These are phyloP conservation scores for Chalara sp. DNA, from an alignment of 2,329 filamentous ascomycete genomes.

Conservation along the genomic window DNA sequence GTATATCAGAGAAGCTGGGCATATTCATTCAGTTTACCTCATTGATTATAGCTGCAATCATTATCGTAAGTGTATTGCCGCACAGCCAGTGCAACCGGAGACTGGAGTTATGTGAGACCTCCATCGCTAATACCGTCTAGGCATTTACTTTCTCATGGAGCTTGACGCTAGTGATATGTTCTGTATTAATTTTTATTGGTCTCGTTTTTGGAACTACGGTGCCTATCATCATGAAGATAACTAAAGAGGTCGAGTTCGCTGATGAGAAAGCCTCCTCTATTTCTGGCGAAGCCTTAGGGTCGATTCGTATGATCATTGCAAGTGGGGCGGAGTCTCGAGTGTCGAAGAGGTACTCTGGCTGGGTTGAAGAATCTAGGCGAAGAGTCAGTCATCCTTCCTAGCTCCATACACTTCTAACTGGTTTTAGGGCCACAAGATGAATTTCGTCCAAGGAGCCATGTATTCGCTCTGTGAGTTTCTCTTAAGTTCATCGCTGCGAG, in stretches of 20 bases:
- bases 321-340: conserved; percentile 54
- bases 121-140: no score
- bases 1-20: conserved; percentile 59
- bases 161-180: conserved; percentile 51
- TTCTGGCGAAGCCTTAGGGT: conserved; percentile 53
- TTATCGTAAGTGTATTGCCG: no score
- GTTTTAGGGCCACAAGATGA: conserved; percentile 40
- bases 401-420: neutral
- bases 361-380: conserved; percentile 46
- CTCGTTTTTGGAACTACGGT: conserved; percentile 41
- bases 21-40: conserved; percentile 47
- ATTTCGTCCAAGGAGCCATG: conserved; percentile 45
- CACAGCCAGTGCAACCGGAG: no score
- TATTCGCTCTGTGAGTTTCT: conserved; percentile 35
- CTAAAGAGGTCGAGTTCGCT: conserved; percentile 38
- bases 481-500: no score
- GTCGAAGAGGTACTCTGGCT: conserved; percentile 44
- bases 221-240: conserved; percentile 48
- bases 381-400: conserved; percentile 28
- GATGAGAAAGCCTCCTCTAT: conserved; percentile 52
- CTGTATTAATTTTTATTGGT: conserved; percentile 49
- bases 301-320: conserved; percentile 55
- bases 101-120: no score
- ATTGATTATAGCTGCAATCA: conserved; percentile 44
- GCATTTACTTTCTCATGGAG: conserved; percentile 53